Evolutionary conservation across 106 monocot genomes (phyloP), one percentile per base, ranked within the genome.

Genomic region (Dioscorea zingiberensis): DNA sequence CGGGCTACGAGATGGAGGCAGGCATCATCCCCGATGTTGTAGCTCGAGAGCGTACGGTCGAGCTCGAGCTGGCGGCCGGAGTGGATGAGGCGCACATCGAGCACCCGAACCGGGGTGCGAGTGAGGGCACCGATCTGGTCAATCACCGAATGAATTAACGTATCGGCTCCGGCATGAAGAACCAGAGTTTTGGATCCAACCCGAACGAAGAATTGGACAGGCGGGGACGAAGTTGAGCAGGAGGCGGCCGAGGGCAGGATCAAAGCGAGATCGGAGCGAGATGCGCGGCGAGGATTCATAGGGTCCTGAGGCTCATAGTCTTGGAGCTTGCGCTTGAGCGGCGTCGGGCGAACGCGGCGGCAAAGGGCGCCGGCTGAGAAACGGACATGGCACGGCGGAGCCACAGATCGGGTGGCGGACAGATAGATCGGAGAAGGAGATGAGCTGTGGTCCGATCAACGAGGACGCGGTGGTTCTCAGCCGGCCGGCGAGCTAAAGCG

Each of bases 131-230:
- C 13, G 27, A 87, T 44, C 48, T 29, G 77, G 0, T 27, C 64
- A 44, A 79, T 75, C 28, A 94, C 55, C 17, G 75, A 59, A 18
- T 47, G 54, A 5, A 94, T 77, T 12, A 81, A 85, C 62, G 61
- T 77, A 0, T 67, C 60, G 1, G 80, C 53, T 13, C 10, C n/a
- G 4, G 78, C 69, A 30, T 76, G 90, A 63, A 94, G 44, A 17
- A 87, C 90, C 0, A 84, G 58, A 44, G 82, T 80, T 48, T 29
- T 55, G 10, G 66, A 69, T 13, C 21, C 27, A 26, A 51, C 55
- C 13, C 84, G 81, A 44, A 94, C 84, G 58, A 94, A 90, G 74
- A 94, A 84, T 22, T 94, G 94, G 23, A 87, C n/a, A n/a, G n/a
- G n/a, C n/a, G n/a, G 69, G 7, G 57, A 2, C 16, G 57, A 55